Conservation (phyloP, 2,329 filamentous ascomycete genomes). For the Dryadomyces sulphureus region DNA sequence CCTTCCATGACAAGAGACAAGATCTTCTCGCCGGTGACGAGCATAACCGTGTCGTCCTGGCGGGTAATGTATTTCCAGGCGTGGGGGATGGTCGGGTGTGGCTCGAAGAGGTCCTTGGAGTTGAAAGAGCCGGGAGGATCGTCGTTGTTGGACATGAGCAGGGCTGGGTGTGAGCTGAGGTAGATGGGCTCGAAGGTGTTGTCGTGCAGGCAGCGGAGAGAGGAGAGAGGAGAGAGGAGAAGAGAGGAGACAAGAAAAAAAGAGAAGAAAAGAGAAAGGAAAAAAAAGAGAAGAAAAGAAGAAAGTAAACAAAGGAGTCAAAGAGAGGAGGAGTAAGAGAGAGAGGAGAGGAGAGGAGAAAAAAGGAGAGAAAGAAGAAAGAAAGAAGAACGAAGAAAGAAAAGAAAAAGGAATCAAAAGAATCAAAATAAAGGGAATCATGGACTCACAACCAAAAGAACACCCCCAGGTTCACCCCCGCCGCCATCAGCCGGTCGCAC, state of each 20-base stretch:
- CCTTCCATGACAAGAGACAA: slow-evolving; percentile 21
- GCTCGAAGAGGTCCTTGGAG: slow-evolving; percentile 20
- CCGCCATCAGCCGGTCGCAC: slow-evolving; percentile 29
- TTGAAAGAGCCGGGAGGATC: slow-evolving; percentile 22
- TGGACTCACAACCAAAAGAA: neutral
- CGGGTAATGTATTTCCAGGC: slow-evolving; percentile 24
- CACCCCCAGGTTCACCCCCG: slow-evolving; percentile 31
- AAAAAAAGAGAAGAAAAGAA: too few species aligned
- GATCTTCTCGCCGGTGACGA: slow-evolving; percentile 25
- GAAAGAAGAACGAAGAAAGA: too few species aligned
- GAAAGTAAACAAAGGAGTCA: neutral
- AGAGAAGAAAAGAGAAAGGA: too few species aligned
- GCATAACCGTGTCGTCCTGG: slow-evolving; percentile 22
- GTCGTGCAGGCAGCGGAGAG: neutral
- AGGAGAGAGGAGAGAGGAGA: too few species aligned
- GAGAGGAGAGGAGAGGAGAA: too few species aligned
- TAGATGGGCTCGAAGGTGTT: slow-evolving; percentile 5
- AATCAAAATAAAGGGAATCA: too few species aligned
- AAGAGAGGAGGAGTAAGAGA: neutral
- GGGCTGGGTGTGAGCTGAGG: slow-evolving; percentile 19
- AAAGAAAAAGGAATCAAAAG: too few species aligned
- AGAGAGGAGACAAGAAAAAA: too few species aligned
- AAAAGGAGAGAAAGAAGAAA: too few species aligned
- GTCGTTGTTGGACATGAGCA: slow-evolving; percentile 19
- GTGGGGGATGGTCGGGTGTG: slow-evolving; percentile 20